Evolutionary conservation across 2,329 filamentous ascomycete species (phyloP).

Genomic region (Bisporella sp.): DNA sequence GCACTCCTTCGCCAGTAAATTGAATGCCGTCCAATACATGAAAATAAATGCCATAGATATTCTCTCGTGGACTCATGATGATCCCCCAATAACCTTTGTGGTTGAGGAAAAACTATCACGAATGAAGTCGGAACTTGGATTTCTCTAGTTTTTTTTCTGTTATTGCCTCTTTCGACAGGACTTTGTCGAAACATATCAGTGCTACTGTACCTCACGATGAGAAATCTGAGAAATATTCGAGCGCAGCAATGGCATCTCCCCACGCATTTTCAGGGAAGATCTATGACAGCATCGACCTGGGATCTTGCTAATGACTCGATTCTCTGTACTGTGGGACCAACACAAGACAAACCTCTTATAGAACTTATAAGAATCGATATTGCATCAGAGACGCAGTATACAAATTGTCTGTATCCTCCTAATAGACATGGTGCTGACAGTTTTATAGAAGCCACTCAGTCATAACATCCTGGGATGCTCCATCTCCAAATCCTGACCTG

Average conservation of each 20-base stretch:
- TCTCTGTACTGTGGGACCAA: slow-evolving; percentile 80
- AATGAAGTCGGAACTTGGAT: too few species aligned
- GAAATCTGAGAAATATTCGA: slow-evolving; percentile 76
- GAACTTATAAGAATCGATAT: slow-evolving; percentile 56
- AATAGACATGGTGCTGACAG: slow-evolving; percentile 23
- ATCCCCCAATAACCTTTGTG: too few species aligned
- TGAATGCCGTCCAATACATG: too few species aligned
- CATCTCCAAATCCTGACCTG: slow-evolving; percentile 70
- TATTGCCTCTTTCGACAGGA: too few species aligned
- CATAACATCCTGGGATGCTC: slow-evolving; percentile 83
- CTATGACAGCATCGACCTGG: slow-evolving; percentile 76
- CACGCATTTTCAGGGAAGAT: slow-evolving; percentile 38
- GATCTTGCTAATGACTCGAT: slow-evolving; percentile 71
- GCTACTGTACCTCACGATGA: slow-evolving; percentile 47
- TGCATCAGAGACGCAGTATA: slow-evolving; percentile 29
- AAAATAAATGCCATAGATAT: too few species aligned
- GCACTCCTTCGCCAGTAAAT: too few species aligned
- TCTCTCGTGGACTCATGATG: too few species aligned
- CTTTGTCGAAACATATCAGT: too few species aligned
- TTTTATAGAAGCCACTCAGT: slow-evolving; percentile 29
- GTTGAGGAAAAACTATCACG: too few species aligned
- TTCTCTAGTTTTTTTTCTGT: too few species aligned
- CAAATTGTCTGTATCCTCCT: slow-evolving; percentile 31
- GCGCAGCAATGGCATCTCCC: slow-evolving; percentile 58
- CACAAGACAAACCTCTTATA: slow-evolving; percentile 60